Evolutionary conservation across 768 basidiomycete genomes (phyloP).

Genomic region (Fibroporia radiculosa): DNA sequence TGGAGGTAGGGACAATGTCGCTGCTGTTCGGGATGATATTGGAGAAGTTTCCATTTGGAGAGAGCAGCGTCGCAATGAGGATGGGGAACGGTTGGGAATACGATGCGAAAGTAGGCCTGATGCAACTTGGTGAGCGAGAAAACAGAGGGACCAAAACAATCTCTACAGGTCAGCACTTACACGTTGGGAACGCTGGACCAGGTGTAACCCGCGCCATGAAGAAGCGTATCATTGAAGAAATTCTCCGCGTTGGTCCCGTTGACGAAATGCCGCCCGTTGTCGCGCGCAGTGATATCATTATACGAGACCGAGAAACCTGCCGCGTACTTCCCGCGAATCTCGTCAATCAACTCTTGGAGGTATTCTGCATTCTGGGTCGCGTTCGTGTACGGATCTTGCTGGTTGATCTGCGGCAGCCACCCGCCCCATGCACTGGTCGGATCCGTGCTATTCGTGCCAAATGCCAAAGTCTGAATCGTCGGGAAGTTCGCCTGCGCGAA

Average conservation of each 20-base stretch:
- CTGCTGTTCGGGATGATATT: constrained; percentile 48
- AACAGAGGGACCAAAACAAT: not conserved
- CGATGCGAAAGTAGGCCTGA: not conserved
- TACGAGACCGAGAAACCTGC: constrained; percentile 24
- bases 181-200: constrained; percentile 47
- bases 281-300: constrained; percentile 57
- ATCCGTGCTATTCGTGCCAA: constrained; percentile 48
- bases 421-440: constrained; percentile 41
- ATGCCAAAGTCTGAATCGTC: constrained; percentile 44
- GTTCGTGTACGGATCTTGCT: constrained; percentile 39
- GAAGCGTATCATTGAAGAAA: constrained; percentile 50
- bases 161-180: constrained; percentile 9
- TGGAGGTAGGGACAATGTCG: constrained; percentile 38
- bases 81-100: constrained; percentile 53
- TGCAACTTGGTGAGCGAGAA: not conserved
- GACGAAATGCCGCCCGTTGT: constrained; percentile 67
- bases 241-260: constrained; percentile 52
- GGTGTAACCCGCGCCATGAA: constrained; percentile 64
- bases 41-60: constrained; percentile 34
- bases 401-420: constrained; percentile 36
- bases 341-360: constrained; percentile 48
- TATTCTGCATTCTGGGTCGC: constrained; percentile 47
- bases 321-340: constrained; percentile 43
- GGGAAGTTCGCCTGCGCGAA: constrained; percentile 62
- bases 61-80: constrained; percentile 46